Evolutionary conservation across 495 filamentous ascomycete species (phyloP), one percentile per base, ranked within the genome.

Genomic region (Daldinia concentrica): DNA sequence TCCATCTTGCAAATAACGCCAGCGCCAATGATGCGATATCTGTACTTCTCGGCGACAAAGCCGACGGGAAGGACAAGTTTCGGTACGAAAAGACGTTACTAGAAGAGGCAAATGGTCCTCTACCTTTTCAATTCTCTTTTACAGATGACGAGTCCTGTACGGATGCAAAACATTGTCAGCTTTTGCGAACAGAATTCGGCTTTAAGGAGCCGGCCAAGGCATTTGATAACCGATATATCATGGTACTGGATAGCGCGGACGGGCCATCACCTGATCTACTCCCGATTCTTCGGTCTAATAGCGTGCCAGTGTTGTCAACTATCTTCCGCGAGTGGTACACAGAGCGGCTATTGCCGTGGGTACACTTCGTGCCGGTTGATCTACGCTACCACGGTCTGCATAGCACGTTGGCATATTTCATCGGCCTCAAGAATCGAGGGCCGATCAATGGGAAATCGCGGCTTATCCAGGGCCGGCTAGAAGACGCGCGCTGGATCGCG

Each of bases 301-400:
- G 83, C 50, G 79, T 93, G 1, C 90, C 90, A 0, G 87, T 95
- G 69, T 84, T 88, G 36, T 84, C 88, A 0, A 82, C 83, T 0
- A 80, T 94, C 3, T 93, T 94, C 77, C 82, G 87, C 4, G 86
- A 92, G 68, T 95, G 92, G 92, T 93, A 87, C 75, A 89, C 90
- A 58, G 85, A 87, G 24, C 86, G 92, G 0, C 74, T 95, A 15
- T 82, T 83, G 59, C 86, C 92, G 6, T 95, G 92, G 92, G 79
- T 87, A 22, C 92, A 95, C 77, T 95, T 92, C 58, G 89, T 94
- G 0, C 92, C 92, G 0, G 63, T 93, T 3, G 92, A 94, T 73
- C 64, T 91, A 5, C 84, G 92, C 5, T 85, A 87, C 17, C 89
- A 91, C 62, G 89, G 82, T 0, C 76, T 93, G 48, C 89, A 88